Percentiles rank a stretch among this genome's conserved stretches.
These are phyloP conservation scores for Spergularia marina DNA, from an alignment of 148 eudicot species.

Conservation along the genomic window DNA sequence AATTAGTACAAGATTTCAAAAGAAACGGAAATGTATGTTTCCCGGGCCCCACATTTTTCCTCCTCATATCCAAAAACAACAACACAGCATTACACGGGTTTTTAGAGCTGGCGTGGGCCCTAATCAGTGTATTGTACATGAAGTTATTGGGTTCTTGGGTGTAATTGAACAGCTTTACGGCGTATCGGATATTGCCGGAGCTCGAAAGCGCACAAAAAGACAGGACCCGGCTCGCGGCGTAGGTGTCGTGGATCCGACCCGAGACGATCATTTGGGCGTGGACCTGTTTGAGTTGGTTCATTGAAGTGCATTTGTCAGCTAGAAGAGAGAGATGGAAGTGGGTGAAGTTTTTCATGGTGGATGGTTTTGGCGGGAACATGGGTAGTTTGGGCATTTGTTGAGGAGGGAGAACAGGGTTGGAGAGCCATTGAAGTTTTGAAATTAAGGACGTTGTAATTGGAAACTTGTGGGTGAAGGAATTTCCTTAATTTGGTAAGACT, in stretches of 20 bases:
- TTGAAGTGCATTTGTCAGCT: conserved; percentile 59
- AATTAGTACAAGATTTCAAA: conserved; percentile 54
- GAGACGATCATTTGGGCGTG: conserved; percentile 74
- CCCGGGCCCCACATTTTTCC: conserved; percentile 44
- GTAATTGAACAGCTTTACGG: conserved; percentile 43
- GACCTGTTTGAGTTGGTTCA: conserved; percentile 63
- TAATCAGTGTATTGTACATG: conserved; percentile 79
- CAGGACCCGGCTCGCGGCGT: conserved; percentile 60
- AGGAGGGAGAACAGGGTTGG: not conserved
- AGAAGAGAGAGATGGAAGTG: conserved; percentile 34
- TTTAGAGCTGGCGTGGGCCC: conserved; percentile 49
- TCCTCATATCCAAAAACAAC: conserved; percentile 55
- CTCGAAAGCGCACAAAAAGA: conserved; percentile 58
- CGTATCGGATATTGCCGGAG: conserved; percentile 51
- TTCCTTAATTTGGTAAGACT: too few species aligned
- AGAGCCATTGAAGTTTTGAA: conserved; percentile 6
- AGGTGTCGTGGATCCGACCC: conserved; percentile 52
- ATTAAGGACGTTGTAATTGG: not conserved
- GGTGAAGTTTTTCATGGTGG: conserved; percentile 14
- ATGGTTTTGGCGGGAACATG: conserved; percentile 27
- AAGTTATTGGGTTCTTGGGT: conserved; percentile 50
- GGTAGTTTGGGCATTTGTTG: conserved; percentile 8
- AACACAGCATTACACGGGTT: conserved; percentile 43
- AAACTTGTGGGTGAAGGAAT: too few species aligned
- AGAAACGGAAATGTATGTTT: conserved; percentile 72